Evolutionary conservation across 83 land plant genomes (phyloP).

Genomic region (Isoetes engelmannii): DNA sequence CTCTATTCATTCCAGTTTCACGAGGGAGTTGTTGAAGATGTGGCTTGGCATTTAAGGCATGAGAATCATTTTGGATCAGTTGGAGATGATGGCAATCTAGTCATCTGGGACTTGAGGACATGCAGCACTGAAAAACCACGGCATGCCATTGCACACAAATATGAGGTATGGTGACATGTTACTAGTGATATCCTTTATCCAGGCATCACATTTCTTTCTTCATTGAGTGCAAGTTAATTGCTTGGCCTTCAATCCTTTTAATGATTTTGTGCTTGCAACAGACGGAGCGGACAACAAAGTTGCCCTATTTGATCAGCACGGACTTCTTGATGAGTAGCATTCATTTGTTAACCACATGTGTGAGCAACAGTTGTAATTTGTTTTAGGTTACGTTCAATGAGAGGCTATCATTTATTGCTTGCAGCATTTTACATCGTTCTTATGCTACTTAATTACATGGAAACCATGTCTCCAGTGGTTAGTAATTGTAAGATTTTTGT

Average conservation of each 20-base stretch:
- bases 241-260: neutral
- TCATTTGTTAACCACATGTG: slow-evolving; percentile 6
- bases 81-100: slow-evolving; percentile 1
- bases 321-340: neutral
- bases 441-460: too few species aligned
- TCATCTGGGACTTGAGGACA: slow-evolving; percentile 1
- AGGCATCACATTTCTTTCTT: neutral
- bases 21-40: slow-evolving; percentile 3
- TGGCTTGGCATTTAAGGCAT: slow-evolving; percentile 3
- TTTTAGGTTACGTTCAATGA: too few species aligned
- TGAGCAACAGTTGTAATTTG: too few species aligned
- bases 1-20: neutral
- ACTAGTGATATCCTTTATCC: neutral
- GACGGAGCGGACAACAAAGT: neutral
- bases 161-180: neutral
- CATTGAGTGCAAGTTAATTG: neutral
- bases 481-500: too few species aligned
- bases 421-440: too few species aligned
- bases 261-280: slow-evolving; percentile 1
- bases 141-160: slow-evolving; percentile 1
- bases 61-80: slow-evolving; percentile 4
- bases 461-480: too few species aligned
- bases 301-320: neutral
- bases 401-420: too few species aligned
- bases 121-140: neutral